These are phyloP conservation scores for Pseudocercospora vitis DNA, from an alignment of 2,329 filamentous ascomycete genomes.

Conservation along the genomic window DNA sequence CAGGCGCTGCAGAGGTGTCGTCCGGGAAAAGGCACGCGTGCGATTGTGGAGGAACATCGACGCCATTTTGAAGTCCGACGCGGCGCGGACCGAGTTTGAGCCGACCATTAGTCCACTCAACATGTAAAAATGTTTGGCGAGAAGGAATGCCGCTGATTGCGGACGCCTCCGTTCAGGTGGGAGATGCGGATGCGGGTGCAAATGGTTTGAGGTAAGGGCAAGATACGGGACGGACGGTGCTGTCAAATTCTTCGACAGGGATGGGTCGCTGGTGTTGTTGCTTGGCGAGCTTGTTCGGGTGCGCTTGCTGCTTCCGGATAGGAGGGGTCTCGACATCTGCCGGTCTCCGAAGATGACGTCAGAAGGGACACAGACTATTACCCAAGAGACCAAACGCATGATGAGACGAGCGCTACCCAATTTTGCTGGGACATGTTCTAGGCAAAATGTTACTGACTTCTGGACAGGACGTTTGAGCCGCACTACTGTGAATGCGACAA, in stretches of 20 bases:
- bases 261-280: background rate
- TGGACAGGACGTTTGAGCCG: no score
- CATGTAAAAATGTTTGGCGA: background rate
- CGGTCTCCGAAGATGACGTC: no score
- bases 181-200: background rate
- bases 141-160: background rate
- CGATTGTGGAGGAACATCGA: background rate
- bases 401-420: no score
- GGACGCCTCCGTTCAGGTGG: background rate
- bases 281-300: constrained; percentile 9
- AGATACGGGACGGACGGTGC: background rate
- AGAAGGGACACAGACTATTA: no score
- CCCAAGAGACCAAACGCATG: no score
- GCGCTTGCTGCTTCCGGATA: no score
- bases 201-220: background rate
- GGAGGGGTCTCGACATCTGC: no score
- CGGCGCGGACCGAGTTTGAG: background rate
- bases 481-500: no score
- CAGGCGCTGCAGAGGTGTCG: background rate
- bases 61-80: constrained; percentile 11
- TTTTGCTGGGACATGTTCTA: no score
- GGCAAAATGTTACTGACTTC: no score
- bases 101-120: constrained; percentile 1
- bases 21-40: background rate
- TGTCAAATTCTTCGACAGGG: constrained; percentile 3